Conservation (phyloP, 176 grass and related monocot species). For the Phragmites australis region DNA sequence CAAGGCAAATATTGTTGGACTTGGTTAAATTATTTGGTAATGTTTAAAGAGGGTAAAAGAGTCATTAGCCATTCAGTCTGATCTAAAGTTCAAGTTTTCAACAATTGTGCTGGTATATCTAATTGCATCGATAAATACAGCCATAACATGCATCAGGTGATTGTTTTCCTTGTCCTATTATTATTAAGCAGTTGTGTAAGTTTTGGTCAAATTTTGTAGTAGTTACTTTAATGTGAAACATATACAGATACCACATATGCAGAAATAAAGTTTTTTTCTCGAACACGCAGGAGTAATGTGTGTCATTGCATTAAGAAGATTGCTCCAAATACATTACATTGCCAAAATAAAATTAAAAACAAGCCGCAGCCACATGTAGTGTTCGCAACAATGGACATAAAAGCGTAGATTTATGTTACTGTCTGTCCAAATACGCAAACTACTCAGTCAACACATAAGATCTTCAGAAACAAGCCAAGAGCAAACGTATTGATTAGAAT, state of each 20-base stretch:
- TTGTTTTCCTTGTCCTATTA: neutral
- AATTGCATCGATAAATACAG: neutral
- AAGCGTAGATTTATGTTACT: neutral
- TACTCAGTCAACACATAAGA: neutral
- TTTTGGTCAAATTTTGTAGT: neutral
- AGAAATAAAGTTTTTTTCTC: neutral
- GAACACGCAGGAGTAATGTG: no score
- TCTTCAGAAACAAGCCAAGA: neutral
- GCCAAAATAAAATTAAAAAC: no score
- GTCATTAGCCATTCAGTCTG: neutral
- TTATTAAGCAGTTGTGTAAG: conserved; percentile 6
- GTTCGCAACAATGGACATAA: neutral
- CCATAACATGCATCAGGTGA: neutral
- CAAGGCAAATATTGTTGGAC: no score
- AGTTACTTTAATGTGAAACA: neutral
- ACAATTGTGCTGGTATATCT: neutral
- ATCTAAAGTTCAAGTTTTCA: neutral
- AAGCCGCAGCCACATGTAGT: no score
- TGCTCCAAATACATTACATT: no score
- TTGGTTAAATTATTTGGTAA: neutral
- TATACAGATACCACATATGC: neutral
- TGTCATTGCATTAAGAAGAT: no score
- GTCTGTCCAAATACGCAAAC: neutral
- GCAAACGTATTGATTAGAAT: neutral
- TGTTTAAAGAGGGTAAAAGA: neutral